These are phyloP conservation scores for Seiridium unicorne DNA, from an alignment of 2,329 filamentous ascomycete species.

Conservation along the genomic window DNA sequence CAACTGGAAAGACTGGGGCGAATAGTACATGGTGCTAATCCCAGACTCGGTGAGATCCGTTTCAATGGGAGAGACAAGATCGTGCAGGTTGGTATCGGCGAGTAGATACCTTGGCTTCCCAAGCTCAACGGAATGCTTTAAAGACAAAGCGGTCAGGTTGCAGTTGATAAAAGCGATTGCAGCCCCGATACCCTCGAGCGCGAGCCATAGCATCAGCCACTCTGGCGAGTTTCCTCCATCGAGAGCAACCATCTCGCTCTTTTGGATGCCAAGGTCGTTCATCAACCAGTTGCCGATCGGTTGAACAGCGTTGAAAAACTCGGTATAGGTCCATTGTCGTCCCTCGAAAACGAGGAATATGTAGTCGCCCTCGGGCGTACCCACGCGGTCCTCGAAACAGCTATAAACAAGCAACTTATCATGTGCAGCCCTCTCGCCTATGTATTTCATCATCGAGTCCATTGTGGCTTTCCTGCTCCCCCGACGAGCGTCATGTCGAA, in stretches of 20 bases:
- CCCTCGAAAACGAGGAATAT: slow-evolving; percentile 55
- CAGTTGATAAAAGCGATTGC: slow-evolving; percentile 69
- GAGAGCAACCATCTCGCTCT: slow-evolving; percentile 60
- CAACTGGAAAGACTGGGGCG: slow-evolving; percentile 40
- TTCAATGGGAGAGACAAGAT: slow-evolving; percentile 55
- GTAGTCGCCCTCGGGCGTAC: slow-evolving; percentile 15
- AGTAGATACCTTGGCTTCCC: slow-evolving; percentile 54
- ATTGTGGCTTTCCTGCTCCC: slow-evolving; percentile 34
- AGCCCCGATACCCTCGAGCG: slow-evolving; percentile 62
- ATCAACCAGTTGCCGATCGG: slow-evolving; percentile 63
- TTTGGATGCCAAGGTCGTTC: slow-evolving; percentile 52
- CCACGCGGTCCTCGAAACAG: slow-evolving; percentile 22
- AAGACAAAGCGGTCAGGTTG: slow-evolving; percentile 59
- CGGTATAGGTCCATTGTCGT: slow-evolving; percentile 57
- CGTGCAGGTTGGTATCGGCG: slow-evolving; percentile 53
- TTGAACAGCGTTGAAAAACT: slow-evolving; percentile 50
- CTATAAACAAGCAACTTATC: slow-evolving; percentile 22
- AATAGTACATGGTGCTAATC: slow-evolving; percentile 54
- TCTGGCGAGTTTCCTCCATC: slow-evolving; percentile 67
- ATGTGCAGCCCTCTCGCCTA: neutral
- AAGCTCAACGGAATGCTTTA: slow-evolving; percentile 64
- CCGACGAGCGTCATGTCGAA: slow-evolving; percentile 55
- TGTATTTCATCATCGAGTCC: neutral
- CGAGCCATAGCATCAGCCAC: slow-evolving; percentile 65
- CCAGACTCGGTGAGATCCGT: slow-evolving; percentile 52